Evolutionary conservation across 169 alveolate species (phyloP).

Genomic region (Plasmodium ovale): DNA sequence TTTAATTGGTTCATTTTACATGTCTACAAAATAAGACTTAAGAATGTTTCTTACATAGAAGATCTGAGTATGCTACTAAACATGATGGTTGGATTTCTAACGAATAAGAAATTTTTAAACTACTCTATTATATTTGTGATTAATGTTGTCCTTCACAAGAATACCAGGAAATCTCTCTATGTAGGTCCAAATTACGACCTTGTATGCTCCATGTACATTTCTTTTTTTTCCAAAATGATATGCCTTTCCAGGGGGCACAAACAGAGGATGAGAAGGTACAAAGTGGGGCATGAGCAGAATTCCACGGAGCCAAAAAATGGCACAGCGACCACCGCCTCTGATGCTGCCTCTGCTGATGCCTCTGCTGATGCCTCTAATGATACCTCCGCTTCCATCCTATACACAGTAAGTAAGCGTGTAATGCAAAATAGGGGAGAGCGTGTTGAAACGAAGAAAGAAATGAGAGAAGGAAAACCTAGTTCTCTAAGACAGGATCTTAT

Average conservation of each 20-base stretch:
- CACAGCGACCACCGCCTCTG: too few species aligned
- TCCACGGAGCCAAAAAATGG: not conserved
- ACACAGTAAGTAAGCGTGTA: not conserved
- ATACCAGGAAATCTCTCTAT: conserved; percentile 18
- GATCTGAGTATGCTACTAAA: conserved; percentile 40
- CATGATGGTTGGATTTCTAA: conserved; percentile 30
- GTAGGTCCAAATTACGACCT: conserved; percentile 15
- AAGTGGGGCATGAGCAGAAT: not conserved
- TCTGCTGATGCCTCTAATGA: not conserved
- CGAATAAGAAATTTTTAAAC: conserved; percentile 32
- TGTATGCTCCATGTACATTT: conserved; percentile 29
- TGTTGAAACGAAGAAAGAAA: not conserved
- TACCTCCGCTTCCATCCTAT: not conserved
- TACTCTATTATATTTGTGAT: conserved; percentile 46
- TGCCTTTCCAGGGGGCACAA: conserved; percentile 11
- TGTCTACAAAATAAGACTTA: conserved; percentile 49
- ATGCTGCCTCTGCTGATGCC: not conserved
- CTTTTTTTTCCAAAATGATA: conserved; percentile 29
- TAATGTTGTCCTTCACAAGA: conserved; percentile 41
- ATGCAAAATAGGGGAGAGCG: not conserved
- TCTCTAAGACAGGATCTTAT: conserved; percentile 53
- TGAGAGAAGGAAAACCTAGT: not conserved
- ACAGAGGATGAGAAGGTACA: not conserved
- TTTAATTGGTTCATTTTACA: conserved; percentile 59
- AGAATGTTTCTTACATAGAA: conserved; percentile 28